Base-by-base conservation (phyloP, 805 yeast species). In the Wickerhamiella siamensis region DNA sequence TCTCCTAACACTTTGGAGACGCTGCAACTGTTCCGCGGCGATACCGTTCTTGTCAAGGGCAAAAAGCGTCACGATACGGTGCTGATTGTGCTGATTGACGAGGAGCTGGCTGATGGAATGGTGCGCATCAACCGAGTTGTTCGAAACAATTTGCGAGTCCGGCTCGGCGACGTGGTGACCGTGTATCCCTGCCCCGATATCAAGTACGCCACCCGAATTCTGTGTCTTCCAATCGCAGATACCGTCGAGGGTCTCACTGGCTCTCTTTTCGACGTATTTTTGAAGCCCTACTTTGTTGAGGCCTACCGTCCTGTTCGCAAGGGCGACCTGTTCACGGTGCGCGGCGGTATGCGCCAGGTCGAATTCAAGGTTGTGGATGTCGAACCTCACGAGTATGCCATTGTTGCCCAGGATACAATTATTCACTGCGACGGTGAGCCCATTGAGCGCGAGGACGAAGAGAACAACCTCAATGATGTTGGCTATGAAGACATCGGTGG, bases 401-500 rank as follows among this genome's bases (percentile, higher is more conserved):
- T 91, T 58, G 98, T 91, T 37, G 94, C 98, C 16, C 98, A 91
- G 67, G 98, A 91, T 59, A 91, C 98, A 31, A 76, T 91, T 52
- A 91, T 91, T 58, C 98, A 91, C 67, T 87, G 95, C 59, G 98
- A 91, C 64, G 98, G 98, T 60, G 98, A 91, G 56, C 96, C 98
- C 58, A 88, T 91, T 65, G 83, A 83, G 67, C 79, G 97, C 62
- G 97, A 87, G 66, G 97, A 87, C 58, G 97, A 88, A 65, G 98
- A 91, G 67, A 86, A 84, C 64, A 88, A 82, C 63, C 73, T 91
- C 64, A 86, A 82, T 56, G 98, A 91, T 51, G 97, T 91, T 46
- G 98, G 98, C 54, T 91, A 91, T 62, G 98, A 91, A 62, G 98
- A 91, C 56, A 88, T 91, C 61, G 98, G 98, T 64, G 98, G 98